These are phyloP conservation scores for Yarrowia porcina DNA, from an alignment of 805 yeast genomes.

Conservation along the genomic window DNA sequence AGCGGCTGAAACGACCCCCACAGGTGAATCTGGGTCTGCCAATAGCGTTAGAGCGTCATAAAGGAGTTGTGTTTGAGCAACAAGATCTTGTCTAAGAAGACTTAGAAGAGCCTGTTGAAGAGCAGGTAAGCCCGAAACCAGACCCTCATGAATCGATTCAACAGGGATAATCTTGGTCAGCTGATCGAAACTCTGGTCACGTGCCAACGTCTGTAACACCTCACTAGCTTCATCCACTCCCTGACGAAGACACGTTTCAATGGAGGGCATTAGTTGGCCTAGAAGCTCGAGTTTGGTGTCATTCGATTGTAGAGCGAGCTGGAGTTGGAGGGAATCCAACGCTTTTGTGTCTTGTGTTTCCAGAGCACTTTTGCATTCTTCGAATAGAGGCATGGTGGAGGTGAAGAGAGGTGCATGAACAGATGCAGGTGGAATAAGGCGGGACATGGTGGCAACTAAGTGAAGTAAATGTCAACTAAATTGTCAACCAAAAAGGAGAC, in stretches of 20 bases:
- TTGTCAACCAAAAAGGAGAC: no score
- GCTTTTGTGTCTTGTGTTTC: constrained; percentile 1
- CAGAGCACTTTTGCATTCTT: constrained; percentile 6
- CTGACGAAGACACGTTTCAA: background rate
- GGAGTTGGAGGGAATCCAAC: constrained; percentile 3
- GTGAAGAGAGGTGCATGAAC: background rate
- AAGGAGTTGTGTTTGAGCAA: constrained; percentile 4
- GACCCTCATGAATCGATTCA: constrained; percentile 1
- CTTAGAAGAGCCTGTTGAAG: background rate
- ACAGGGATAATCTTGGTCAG: constrained; percentile 3
- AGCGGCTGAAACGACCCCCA: background rate
- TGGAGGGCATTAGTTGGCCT: background rate
- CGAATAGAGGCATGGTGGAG: background rate
- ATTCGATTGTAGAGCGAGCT: constrained; percentile 9
- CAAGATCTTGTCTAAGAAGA: background rate
- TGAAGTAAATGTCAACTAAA: no score
- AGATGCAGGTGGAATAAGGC: no score
- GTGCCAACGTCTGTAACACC: background rate
- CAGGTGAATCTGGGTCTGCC: constrained; percentile 15
- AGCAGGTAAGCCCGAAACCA: background rate
- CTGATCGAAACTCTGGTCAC: background rate
- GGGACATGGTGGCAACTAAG: no score
- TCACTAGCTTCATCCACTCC: constrained; percentile 1
- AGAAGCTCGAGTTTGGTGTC: background rate
- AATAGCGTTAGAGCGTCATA: background rate